A percentile compares a stretch with the other conserved stretches of the same genome.
Conservation (phyloP, 306 rosid genomes). For the Trifolium pratense region DNA sequence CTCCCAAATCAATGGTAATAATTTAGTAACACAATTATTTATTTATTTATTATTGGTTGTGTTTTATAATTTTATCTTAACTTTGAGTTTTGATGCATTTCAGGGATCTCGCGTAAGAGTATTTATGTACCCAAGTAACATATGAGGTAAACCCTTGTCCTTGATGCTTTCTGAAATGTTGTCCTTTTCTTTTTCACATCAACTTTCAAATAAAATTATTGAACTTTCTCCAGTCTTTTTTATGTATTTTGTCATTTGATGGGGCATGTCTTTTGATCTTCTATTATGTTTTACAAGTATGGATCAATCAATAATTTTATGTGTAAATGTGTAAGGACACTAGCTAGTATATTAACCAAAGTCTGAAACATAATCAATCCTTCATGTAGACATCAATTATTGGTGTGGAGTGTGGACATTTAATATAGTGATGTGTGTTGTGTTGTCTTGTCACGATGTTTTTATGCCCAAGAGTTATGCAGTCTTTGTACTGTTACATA, state of each 20-base stretch:
- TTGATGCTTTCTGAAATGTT: neutral
- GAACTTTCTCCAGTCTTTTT: neutral
- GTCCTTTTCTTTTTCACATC: neutral
- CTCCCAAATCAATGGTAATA: constrained; percentile 87
- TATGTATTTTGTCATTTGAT: neutral
- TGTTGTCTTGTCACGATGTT: neutral
- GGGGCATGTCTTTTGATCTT: neutral
- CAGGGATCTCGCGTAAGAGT: constrained; percentile 93
- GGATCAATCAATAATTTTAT: neutral
- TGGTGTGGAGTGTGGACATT: neutral
- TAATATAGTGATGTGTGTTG: neutral
- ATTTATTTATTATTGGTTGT: neutral
- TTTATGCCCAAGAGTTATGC: neutral
- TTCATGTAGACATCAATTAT: neutral
- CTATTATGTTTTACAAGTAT: neutral
- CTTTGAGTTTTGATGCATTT: constrained; percentile 7
- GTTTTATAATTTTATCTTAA: neutral
- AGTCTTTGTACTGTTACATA: neutral
- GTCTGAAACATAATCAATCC: neutral
- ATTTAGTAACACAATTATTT: neutral
- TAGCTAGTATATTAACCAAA: neutral
- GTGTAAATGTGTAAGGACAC: neutral
- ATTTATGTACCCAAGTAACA: constrained; percentile 92
- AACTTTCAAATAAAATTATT: neutral
- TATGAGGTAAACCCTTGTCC: constrained; percentile 47